Percentiles rank a stretch among this genome's conserved stretches.
Conservation (phyloP, 169 alveolate species). For the Plasmodium vivax region DNA sequence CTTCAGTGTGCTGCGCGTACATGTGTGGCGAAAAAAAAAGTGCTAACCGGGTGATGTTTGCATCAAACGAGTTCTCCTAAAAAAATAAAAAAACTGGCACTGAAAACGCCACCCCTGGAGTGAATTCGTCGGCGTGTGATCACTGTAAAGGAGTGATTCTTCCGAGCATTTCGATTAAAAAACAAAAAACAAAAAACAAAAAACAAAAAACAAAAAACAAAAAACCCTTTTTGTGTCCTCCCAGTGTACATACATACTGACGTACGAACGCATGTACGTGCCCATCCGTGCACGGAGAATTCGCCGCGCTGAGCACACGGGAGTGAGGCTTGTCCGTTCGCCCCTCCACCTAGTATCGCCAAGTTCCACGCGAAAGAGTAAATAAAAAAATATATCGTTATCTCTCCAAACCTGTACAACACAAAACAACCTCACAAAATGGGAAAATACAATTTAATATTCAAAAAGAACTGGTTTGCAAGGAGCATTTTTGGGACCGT, state of each 20-base stretch:
- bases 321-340: not conserved
- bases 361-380: not conserved
- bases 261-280: not conserved
- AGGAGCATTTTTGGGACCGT: conserved; percentile 67
- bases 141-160: not conserved
- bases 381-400: not conserved
- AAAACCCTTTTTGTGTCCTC: not conserved
- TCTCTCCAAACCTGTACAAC: not conserved
- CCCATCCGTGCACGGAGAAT: not conserved
- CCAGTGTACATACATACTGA: not conserved
- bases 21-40: not conserved
- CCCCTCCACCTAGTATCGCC: not conserved
- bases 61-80: not conserved
- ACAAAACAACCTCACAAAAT: conserved; percentile 2
- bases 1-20: not conserved
- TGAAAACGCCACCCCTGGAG: not conserved
- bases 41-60: not conserved
- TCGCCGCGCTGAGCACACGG: not conserved
- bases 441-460: conserved; percentile 64
- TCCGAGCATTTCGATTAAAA: not conserved
- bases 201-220: no score
- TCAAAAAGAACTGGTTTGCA: conserved; percentile 66
- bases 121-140: not conserved
- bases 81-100: not conserved
- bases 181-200: no score